Conservation (phyloP, 768 basidiomycete species). For the Suillus discolor region DNA sequence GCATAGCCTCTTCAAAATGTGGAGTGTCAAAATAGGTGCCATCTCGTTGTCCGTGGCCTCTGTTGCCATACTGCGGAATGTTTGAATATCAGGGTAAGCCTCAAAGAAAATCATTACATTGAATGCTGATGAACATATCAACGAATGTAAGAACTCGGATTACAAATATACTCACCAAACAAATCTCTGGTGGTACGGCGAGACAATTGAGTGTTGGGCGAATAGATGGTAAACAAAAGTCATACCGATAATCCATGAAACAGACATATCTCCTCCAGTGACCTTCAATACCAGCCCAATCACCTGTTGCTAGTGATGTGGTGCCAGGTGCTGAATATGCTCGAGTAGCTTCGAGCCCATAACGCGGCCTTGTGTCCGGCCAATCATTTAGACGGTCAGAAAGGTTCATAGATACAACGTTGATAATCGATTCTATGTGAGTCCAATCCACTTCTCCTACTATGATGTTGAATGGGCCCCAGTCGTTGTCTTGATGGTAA, state of each 20-base stretch:
- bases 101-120: slow-evolving; percentile 40
- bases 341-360: slow-evolving; percentile 52
- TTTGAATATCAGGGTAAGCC: slow-evolving; percentile 8
- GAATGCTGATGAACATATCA: slow-evolving; percentile 40
- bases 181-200: slow-evolving; percentile 22
- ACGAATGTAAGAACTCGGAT: not conserved
- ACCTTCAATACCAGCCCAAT: slow-evolving; percentile 80
- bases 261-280: slow-evolving; percentile 76
- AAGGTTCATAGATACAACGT: slow-evolving; percentile 55
- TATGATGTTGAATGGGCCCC: slow-evolving; percentile 56
- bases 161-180: slow-evolving; percentile 19
- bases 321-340: slow-evolving; percentile 55
- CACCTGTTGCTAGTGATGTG: slow-evolving; percentile 35
- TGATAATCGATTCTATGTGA: slow-evolving; percentile 61
- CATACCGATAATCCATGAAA: slow-evolving; percentile 78
- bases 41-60: slow-evolving; percentile 29
- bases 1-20: slow-evolving; percentile 64
- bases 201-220: slow-evolving; percentile 32
- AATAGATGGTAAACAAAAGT: slow-evolving; percentile 35
- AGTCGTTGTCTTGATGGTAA: slow-evolving; percentile 51
- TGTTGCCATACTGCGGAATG: slow-evolving; percentile 17
- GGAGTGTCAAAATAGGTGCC: slow-evolving; percentile 51
- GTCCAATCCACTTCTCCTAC: slow-evolving; percentile 58
- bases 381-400: slow-evolving; percentile 43
- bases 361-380: slow-evolving; percentile 45